Conservation (phyloP, 805 yeast genomes). For the Metschnikowia shivogae region DNA sequence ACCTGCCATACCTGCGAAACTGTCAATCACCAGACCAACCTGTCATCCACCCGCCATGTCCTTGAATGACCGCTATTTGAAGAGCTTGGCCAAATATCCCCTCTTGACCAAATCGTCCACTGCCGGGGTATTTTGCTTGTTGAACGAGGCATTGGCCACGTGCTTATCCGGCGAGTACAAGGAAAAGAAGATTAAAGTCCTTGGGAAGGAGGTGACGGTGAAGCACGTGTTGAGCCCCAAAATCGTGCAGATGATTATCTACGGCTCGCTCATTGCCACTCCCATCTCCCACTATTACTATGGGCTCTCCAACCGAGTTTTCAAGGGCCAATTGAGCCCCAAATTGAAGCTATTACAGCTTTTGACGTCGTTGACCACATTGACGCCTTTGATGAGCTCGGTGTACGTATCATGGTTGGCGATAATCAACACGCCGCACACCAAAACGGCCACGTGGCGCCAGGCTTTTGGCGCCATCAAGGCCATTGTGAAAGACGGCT, state of each 20-base stretch:
- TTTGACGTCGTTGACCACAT: constrained; percentile 46
- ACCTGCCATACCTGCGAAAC: no score
- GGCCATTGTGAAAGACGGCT: constrained; percentile 24
- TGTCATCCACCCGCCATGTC: constrained; percentile 9
- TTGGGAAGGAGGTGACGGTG: constrained; percentile 19
- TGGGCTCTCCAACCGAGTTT: constrained; percentile 40
- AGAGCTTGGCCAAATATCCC: constrained; percentile 45
- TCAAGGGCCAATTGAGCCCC: constrained; percentile 36
- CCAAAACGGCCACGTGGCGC: constrained; percentile 7
- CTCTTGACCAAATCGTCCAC: constrained; percentile 57
- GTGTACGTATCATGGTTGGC: constrained; percentile 51
- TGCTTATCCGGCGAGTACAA: constrained; percentile 44
- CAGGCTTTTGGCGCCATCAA: constrained; percentile 18
- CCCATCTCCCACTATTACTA: constrained; percentile 58
- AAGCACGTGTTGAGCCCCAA: constrained; percentile 42
- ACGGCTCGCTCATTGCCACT: constrained; percentile 51
- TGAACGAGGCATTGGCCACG: constrained; percentile 58
- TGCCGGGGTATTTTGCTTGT: constrained; percentile 48
- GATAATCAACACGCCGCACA: constrained; percentile 40
- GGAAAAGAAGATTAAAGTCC: constrained; percentile 12
- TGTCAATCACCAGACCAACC: no score
- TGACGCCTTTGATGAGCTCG: constrained; percentile 51
- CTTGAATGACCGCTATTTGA: constrained; percentile 32
- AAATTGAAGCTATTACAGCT: constrained; percentile 47
- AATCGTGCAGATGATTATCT: constrained; percentile 51